Percentiles rank a stretch among this genome's conserved stretches.
phyloP scores from a whole-genome alignment of 148 eudicot species.

The Amaranthus hypochondriacus region DNA sequence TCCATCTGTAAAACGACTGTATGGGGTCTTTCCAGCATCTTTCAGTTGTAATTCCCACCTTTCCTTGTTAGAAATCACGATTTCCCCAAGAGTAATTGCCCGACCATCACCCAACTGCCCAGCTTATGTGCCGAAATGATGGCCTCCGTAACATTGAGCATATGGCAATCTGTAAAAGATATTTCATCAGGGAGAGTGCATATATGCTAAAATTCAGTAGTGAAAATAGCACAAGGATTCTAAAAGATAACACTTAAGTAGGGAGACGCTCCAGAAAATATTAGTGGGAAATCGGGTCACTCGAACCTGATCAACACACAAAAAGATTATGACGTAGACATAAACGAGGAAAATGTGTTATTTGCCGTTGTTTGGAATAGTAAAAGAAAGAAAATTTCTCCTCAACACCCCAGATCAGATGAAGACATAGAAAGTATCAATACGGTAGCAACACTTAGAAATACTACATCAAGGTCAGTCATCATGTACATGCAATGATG shows the following conservation, averaged over 20 bases:
- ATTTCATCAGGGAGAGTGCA: background rate
- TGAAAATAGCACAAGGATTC: constrained; percentile 4
- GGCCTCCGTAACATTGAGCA: constrained; percentile 99
- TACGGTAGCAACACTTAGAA: background rate
- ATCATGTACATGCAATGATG: background rate
- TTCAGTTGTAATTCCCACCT: constrained; percentile 98
- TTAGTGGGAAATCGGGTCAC: constrained; percentile 70
- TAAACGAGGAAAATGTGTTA: background rate
- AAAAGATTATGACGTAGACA: constrained; percentile 5
- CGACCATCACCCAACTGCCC: constrained; percentile 99
- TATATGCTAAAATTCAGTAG: background rate
- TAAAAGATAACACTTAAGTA: background rate
- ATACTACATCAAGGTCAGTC: background rate
- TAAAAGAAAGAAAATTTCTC: background rate
- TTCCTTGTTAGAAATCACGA: constrained; percentile 68
- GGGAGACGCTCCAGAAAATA: constrained; percentile 76
- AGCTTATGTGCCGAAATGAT: constrained; percentile 99
- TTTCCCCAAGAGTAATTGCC: constrained; percentile 88
- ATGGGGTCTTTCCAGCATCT: constrained; percentile 97
- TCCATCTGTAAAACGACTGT: constrained; percentile 98
- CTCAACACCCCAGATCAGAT: background rate
- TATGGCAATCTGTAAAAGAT: constrained; percentile 58
- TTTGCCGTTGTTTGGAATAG: background rate
- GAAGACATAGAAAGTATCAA: background rate
- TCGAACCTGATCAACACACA: constrained; percentile 57